Evolutionary conservation across 2,329 filamentous ascomycete genomes (phyloP), one percentile per base, ranked within the genome.

Genomic region (Fonsecaea pedrosoi): DNA sequence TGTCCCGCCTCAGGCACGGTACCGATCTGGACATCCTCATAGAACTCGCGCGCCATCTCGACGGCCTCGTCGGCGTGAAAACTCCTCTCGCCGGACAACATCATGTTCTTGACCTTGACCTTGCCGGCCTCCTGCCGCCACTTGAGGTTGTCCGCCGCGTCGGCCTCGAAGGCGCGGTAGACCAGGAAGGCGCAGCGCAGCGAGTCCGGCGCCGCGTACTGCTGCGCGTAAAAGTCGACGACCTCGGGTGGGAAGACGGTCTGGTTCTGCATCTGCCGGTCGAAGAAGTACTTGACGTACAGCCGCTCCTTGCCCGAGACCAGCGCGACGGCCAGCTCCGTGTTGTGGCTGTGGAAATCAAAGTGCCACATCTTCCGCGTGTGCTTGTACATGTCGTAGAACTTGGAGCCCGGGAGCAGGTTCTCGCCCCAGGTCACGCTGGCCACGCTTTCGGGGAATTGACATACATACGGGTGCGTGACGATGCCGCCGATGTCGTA

Each of bases 401-500:
- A 25, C 13, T 38, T 62, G 34, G 63, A 63, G 2, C 79, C 76
- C 0, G 81, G 80, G 0, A 83, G 73, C 1, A 79, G 79, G 64
- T 78, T 81, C 69, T 82, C 80, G 13, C 79, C 80, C 78, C 78
- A 81, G 12, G 73, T 77, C 15, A 82, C 75, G 56, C 74, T 79
- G 1, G 75, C 40, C 75, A 67, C 1, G 75, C 58, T 25, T 1
- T 64, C 70, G 0, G 80, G 74, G 54, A 78, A 79, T 1, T 74
- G 75, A 1, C 74, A 70, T 4, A 77, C 80, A 65, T 79, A 58
- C 2, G 55, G n/a, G 55, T 58, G 79, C 0, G 80, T 79, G 32
- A 83, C 77, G 80, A 83, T 83, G 50, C 80, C 81, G 15, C 81
- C 80, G 21, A 83, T 83, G 62, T 83, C 82, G 60, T 84, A 80